Base-by-base conservation (phyloP, 371 early-diverging fungal genomes). In the Rhizopus stolonifer region DNA sequence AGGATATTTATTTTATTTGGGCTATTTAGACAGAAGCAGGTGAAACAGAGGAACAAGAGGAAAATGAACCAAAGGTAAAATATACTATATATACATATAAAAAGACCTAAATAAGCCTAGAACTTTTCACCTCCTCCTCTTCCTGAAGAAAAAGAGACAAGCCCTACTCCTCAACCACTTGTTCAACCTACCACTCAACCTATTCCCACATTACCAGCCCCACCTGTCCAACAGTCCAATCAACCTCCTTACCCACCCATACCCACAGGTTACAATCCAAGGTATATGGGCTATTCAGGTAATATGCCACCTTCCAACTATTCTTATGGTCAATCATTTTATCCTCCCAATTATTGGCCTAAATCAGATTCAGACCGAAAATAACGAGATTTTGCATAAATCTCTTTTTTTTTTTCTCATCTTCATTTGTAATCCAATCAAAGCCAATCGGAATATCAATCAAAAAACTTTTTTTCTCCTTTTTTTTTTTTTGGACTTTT, bases 231-330 rank as follows among this genome's bases (percentile, higher is more conserved):
- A 38, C 48, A 55, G 23, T 22, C 53, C 42, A 54, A 58, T 9
- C 50, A 61, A 32, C 46, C 54, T 34, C 52, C 54, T 33, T 61
- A 61, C 26, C 58, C 18, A 21, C 42, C 18, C 4, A 42, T 42
- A 21, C 42, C 42, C 18, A 21, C 15, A 9, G n/a, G 56, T 14
- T 61, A 66, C 31, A 66, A 66, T 45, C 54, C 53, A 52, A 61
- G 53, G 38, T 40, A 49, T 49, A 15, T 45, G 39, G 42, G 42
- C 4, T 44, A 34, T 22, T 42, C 49, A 13, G 56, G 51, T 18
- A 46, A 46, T 42, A 44, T 46, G 21, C 45, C 50, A 46, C 51
- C 34, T n/a, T n/a, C 49, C 36, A 36, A 36, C 14, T 49, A 49
- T 17, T 36, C 49, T 49, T 36, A 49, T 32, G 49, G 36, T 13